Evolutionary conservation across 2,329 filamentous ascomycete genomes (phyloP).

Genomic region (Fusarium sp.): DNA sequence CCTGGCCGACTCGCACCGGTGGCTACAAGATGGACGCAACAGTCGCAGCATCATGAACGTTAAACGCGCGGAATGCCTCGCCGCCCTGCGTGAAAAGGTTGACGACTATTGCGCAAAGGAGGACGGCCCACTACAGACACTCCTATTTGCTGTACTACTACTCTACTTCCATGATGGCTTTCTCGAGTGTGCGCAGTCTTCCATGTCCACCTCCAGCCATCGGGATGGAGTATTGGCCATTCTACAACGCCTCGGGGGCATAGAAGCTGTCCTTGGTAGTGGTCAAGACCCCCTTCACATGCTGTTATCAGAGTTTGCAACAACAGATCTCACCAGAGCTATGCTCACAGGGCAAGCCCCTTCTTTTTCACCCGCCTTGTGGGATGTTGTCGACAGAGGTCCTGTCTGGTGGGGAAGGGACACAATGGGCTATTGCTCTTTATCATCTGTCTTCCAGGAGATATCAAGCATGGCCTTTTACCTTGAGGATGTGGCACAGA

Average conservation of each 20-base stretch:
- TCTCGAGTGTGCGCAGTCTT: slow-evolving; percentile 46
- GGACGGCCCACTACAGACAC: slow-evolving; percentile 45
- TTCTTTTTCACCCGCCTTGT: slow-evolving; percentile 50
- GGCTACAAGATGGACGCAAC: slow-evolving; percentile 45
- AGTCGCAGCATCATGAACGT: slow-evolving; percentile 39
- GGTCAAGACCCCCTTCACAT: slow-evolving; percentile 48
- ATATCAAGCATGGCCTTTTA: slow-evolving; percentile 46
- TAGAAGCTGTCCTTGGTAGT: slow-evolving; percentile 35
- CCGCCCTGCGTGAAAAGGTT: slow-evolving; percentile 46
- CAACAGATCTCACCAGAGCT: slow-evolving; percentile 55
- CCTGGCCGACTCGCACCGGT: slow-evolving; percentile 46
- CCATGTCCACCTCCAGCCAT: slow-evolving; percentile 49
- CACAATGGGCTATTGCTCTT: slow-evolving; percentile 46
- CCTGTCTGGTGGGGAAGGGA: slow-evolving; percentile 56
- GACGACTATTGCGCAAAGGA: slow-evolving; percentile 46
- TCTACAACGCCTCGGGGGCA: slow-evolving; percentile 45
- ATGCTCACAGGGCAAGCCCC: slow-evolving; percentile 52
- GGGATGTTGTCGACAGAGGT: slow-evolving; percentile 52
- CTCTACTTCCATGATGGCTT: slow-evolving; percentile 56
- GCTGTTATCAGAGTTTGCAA: slow-evolving; percentile 56
- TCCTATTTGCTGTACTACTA: slow-evolving; percentile 54
- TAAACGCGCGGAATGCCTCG: slow-evolving; percentile 45
- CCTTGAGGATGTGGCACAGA: slow-evolving; percentile 29
- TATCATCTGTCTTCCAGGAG: slow-evolving; percentile 49
- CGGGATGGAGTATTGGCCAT: slow-evolving; percentile 51